Percentiles rank a stretch among this genome's conserved stretches.
Evolutionary conservation across 2,329 filamentous ascomycete species (phyloP).

Genomic region (Cytospora piceicola): DNA sequence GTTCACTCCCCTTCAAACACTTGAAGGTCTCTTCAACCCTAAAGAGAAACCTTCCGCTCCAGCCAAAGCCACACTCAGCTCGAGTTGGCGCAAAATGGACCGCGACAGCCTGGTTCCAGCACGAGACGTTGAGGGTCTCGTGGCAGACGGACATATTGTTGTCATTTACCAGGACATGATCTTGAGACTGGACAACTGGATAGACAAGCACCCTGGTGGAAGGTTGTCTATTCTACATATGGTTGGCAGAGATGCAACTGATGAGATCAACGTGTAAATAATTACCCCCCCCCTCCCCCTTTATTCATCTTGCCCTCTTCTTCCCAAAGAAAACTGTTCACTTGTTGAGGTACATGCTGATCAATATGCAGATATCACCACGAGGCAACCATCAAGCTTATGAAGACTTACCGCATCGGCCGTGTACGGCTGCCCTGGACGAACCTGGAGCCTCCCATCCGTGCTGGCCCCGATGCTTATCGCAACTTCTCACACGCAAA

Average conservation of each 20-base stretch:
- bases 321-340: not conserved
- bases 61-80: not conserved
- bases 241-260: conserved; percentile 62
- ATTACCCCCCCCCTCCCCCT: conserved; percentile 8
- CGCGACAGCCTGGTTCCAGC: conserved; percentile 50
- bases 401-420: conserved; percentile 65
- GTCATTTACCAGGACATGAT: conserved; percentile 60
- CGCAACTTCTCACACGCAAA: conserved; percentile 11
- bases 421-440: conserved; percentile 52
- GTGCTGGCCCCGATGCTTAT: conserved; percentile 16
- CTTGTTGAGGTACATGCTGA: conserved; percentile 34
- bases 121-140: conserved; percentile 52
- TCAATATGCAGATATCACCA: conserved; percentile 58
- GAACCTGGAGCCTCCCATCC: conserved; percentile 63
- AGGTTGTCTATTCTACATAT: conserved; percentile 63
- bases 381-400: conserved; percentile 54
- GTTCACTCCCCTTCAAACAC: conserved; percentile 5
- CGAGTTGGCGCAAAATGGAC: conserved; percentile 36
- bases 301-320: not conserved
- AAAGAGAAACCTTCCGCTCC: not conserved
- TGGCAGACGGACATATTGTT: conserved; percentile 59
- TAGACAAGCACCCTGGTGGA: conserved; percentile 62
- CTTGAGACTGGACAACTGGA: conserved; percentile 61
- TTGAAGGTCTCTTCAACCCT: not conserved
- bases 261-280: conserved; percentile 61